Base-by-base conservation (phyloP, 177 flowering plant genomes). In the Vitis hybrid region DNA sequence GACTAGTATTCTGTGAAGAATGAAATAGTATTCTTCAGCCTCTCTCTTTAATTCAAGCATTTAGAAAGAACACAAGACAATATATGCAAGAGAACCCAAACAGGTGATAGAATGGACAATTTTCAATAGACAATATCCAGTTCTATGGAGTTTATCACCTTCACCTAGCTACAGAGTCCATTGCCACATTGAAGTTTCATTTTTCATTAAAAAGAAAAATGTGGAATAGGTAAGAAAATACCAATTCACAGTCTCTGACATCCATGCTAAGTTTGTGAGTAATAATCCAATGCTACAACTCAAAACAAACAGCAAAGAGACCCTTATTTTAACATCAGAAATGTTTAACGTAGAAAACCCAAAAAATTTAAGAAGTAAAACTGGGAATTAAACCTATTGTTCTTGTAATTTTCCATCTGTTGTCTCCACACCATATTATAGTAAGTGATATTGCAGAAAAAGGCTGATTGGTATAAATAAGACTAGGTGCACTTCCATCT, bases 361-460 rank as follows among this genome's bases (percentile, higher is more conserved):
- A 6, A 33, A 33, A 33, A 33, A 33, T 33, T 33, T 0, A 33
- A 22, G 22, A 22, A 33, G 45, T 33, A 22, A 33, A 33, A 33
- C 33, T 64, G 10, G 60, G 21, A 51, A 51, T 13, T 60, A 69
- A 62, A 86, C 97, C 93, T 85, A 79, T 60, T 80, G 89, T 53
- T 83, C 82, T 67, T 78, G 81, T 57, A 91, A 69, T 57, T 82
- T 83, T 57, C 75, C 68, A 60, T 15, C 70, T 55, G 87, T 62
- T 8, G 84, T 85, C 60, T 86, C 86, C 45, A 45, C 64, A 77
- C 76, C 68, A 83, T 81, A 52, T 31, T 39, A 70, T 88, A 88
- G 74, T 76, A 86, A 67, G 78, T 49, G n/a, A 90, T 90, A 87
- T 77, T 64, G 62, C 52, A 51, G 51, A 55, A 63, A 68, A 56